These are phyloP conservation scores for Selenicereus undatus DNA, from an alignment of 148 eudicot species.

Conservation along the genomic window DNA sequence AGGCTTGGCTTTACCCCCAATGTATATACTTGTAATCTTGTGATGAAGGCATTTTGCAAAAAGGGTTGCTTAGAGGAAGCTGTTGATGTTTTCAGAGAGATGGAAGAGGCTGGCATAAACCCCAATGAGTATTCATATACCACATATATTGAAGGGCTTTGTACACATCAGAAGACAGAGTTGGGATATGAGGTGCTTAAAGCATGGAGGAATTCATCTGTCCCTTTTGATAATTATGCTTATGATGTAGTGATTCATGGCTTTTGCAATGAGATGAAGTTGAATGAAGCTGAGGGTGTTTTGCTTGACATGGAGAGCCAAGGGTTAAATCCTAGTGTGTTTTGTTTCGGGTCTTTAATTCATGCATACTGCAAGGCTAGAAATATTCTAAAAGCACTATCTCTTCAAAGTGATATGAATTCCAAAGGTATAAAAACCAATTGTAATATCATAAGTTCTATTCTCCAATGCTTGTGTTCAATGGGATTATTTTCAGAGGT, in stretches of 20 bases:
- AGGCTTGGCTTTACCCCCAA: conserved; percentile 43
- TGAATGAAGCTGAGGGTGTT: conserved; percentile 46
- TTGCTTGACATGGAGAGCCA: conserved; percentile 40
- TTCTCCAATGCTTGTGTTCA: conserved; percentile 51
- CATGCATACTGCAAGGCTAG: conserved; percentile 44
- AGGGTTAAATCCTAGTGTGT: conserved; percentile 37
- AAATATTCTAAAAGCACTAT: conserved; percentile 36
- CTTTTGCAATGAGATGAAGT: conserved; percentile 44
- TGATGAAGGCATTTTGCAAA: conserved; percentile 48
- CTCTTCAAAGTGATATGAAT: conserved; percentile 40
- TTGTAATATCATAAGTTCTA: conserved; percentile 39
- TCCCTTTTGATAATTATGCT: conserved; percentile 34
- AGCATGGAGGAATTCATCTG: conserved; percentile 12
- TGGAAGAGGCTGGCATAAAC: conserved; percentile 39
- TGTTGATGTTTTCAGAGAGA: conserved; percentile 33
- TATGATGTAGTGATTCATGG: conserved; percentile 51
- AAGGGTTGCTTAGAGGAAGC: conserved; percentile 47
- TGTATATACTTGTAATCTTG: conserved; percentile 49
- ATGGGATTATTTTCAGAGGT: conserved; percentile 34
- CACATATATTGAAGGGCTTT: conserved; percentile 50
- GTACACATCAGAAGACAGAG: conserved; percentile 29
- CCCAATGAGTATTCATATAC: conserved; percentile 35
- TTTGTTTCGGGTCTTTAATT: conserved; percentile 38
- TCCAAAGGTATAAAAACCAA: conserved; percentile 43
- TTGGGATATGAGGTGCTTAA: conserved; percentile 41